phyloP scores from a whole-genome alignment of 2,329 filamentous ascomycete genomes.

The Pyrenophora teres region DNA sequence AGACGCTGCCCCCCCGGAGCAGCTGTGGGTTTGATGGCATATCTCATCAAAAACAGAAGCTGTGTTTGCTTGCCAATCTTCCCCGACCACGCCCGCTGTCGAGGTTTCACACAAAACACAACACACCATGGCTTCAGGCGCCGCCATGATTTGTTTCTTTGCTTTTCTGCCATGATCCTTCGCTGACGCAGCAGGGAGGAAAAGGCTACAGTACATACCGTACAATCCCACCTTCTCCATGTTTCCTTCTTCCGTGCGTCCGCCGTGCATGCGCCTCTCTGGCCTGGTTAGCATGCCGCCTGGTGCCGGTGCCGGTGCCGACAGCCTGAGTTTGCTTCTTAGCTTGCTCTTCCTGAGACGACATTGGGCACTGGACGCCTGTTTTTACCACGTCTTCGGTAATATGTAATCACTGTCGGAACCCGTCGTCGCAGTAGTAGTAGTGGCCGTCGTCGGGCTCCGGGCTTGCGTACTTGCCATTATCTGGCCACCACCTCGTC shows the following conservation, averaged over 20 bases:
- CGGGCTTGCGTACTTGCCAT: not conserved
- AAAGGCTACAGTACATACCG: not conserved
- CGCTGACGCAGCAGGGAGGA: not conserved
- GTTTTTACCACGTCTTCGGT: slow-evolving; percentile 13
- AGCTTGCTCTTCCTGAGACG: not conserved
- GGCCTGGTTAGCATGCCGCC: not conserved
- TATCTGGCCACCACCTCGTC: not conserved
- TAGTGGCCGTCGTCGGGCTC: not conserved
- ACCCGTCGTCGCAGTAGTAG: not conserved
- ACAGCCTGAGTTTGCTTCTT: slow-evolving; percentile 3
- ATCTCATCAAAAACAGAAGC: too few relatives aligned
- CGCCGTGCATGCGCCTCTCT: too few relatives aligned
- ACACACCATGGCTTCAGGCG: too few relatives aligned
- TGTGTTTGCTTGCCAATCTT: not conserved
- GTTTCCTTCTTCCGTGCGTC: slow-evolving; percentile 1
- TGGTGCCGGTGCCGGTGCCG: slow-evolving; percentile 6
- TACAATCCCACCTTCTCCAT: slow-evolving; percentile 5
- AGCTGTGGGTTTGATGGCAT: too few relatives aligned
- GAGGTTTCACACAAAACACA: not conserved
- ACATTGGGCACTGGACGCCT: slow-evolving; percentile 1
- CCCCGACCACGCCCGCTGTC: slow-evolving; percentile 2
- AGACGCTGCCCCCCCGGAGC: not conserved
- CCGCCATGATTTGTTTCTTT: not conserved
- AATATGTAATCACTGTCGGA: not conserved
- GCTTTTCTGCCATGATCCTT: slow-evolving; percentile 2